Conservation (phyloP, 2,329 filamentous ascomycete genomes). For the Xylariaceae sp. region DNA sequence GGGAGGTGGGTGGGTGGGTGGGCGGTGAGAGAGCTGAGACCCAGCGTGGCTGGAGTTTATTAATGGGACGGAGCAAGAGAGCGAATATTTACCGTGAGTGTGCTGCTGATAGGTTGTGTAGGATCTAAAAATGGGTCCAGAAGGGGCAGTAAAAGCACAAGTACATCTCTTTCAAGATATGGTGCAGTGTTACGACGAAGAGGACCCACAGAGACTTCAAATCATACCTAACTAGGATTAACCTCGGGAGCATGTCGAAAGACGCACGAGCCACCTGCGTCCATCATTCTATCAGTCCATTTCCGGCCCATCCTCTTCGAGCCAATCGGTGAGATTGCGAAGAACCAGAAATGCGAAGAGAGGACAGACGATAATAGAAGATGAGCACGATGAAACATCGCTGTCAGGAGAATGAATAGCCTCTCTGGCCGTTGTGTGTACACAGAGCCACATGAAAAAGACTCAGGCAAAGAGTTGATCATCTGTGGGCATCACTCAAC, state of each 20-base stretch:
- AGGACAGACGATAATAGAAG: background rate
- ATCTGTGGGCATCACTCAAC: slow-evolving; percentile 5
- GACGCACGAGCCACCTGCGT: slow-evolving; percentile 23
- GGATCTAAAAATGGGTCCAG: too few relatives aligned
- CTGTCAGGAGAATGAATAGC: background rate
- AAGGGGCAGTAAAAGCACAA: too few relatives aligned
- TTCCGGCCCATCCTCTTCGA: slow-evolving; percentile 5
- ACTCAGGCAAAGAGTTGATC: background rate
- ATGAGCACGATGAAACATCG: slow-evolving; percentile 11
- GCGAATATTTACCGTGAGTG: too few relatives aligned
- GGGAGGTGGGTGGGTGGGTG: background rate
- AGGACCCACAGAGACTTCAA: too few relatives aligned
- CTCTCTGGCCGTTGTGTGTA: too few relatives aligned
- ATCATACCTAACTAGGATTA: too few relatives aligned
- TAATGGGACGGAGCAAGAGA: too few relatives aligned
- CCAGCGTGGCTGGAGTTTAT: too few relatives aligned
- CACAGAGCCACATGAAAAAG: background rate
- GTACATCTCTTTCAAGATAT: too few relatives aligned
- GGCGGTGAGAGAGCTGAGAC: background rate
- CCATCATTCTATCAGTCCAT: slow-evolving; percentile 10
- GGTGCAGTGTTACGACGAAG: too few relatives aligned
- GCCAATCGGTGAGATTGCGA: background rate
- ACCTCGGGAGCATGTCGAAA: too few relatives aligned
- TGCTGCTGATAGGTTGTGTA: too few relatives aligned
- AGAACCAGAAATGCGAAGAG: slow-evolving; percentile 3